A percentile compares a stretch with the other conserved stretches of the same genome.
These are phyloP conservation scores for Lactifluus hygrophoroides DNA, from an alignment of 768 basidiomycete genomes.

Conservation along the genomic window DNA sequence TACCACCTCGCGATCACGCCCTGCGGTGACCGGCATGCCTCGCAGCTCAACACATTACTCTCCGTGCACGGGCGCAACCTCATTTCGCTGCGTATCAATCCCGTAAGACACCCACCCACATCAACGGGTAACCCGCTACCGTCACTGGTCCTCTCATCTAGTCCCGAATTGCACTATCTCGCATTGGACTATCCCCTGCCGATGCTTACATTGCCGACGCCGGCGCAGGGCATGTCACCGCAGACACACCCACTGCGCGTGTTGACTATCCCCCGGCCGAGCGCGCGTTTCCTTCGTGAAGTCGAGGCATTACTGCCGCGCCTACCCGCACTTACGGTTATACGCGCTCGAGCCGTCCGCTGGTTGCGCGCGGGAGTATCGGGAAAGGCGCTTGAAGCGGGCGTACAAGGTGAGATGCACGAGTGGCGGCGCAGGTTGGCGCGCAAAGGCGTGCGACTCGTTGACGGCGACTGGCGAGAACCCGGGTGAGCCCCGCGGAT, in stretches of 20 bases:
- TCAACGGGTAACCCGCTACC: conserved; percentile 46
- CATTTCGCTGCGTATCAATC: conserved; percentile 54
- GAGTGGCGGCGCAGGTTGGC: conserved; percentile 60
- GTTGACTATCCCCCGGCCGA: conserved; percentile 71
- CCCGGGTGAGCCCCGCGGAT: conserved; percentile 11
- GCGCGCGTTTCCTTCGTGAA: conserved; percentile 43
- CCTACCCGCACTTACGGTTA: conserved; percentile 46
- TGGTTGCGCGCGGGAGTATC: conserved; percentile 68
- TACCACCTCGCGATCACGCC: conserved; percentile 62
- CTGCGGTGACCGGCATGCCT: conserved; percentile 52
- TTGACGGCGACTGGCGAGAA: conserved; percentile 67
- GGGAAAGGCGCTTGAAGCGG: conserved; percentile 55
- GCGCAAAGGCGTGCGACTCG: conserved; percentile 47
- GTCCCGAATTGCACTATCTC: conserved; percentile 55
- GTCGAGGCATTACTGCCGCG: conserved; percentile 48
- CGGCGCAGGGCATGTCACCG: conserved; percentile 2
- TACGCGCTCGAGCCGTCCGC: conserved; percentile 59
- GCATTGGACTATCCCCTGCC: conserved; percentile 68
- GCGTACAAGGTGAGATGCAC: conserved; percentile 74
- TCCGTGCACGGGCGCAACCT: conserved; percentile 47
- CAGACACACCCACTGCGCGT: conserved; percentile 41
- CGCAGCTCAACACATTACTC: conserved; percentile 53
- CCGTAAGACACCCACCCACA: conserved; percentile 51
- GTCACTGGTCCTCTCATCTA: conserved; percentile 36
- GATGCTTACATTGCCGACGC: conserved; percentile 29